Percentiles rank a stretch among this genome's conserved stretches.
Conservation (phyloP, 495 filamentous ascomycete species). For the Talaromyces borbonicus region DNA sequence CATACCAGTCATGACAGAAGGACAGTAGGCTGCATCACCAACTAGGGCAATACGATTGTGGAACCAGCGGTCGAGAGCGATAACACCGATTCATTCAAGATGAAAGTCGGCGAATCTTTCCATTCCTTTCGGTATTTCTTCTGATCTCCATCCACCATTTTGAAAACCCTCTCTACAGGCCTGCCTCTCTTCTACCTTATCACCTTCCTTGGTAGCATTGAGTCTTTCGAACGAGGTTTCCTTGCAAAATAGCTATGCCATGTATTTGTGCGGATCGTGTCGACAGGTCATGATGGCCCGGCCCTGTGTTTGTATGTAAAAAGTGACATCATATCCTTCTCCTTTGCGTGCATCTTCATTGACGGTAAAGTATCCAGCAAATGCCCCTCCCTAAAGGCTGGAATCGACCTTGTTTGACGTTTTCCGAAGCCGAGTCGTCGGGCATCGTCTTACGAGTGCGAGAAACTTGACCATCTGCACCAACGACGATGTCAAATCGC, state of each 20-base stretch:
- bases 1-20: constrained; percentile 37
- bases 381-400: constrained; percentile 16
- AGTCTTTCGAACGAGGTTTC: constrained; percentile 15
- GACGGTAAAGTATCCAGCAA: constrained; percentile 32
- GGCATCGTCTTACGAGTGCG: constrained; percentile 28
- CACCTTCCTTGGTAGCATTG: constrained; percentile 8
- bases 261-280: constrained; percentile 22
- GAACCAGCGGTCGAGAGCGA: constrained; percentile 35
- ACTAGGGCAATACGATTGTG: constrained; percentile 38
- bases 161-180: constrained; percentile 27
- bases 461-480: constrained; percentile 39
- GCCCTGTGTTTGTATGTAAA: constrained; percentile 20
- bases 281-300: constrained; percentile 29
- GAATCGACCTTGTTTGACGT: constrained; percentile 14
- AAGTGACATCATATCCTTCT: constrained; percentile 24
- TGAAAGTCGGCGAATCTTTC: constrained; percentile 40
- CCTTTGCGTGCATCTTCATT: constrained; percentile 17
- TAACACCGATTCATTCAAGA: constrained; percentile 23
- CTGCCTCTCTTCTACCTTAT: constrained; percentile 24
- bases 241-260: constrained; percentile 28
- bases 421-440: constrained; percentile 9
- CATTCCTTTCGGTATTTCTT: constrained; percentile 29
- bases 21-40: constrained; percentile 47
- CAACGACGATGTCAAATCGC: constrained; percentile 40
- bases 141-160: constrained; percentile 35